Base-by-base conservation (phyloP, 495 filamentous ascomycete genomes). In the Tuber umbilicatum region DNA sequence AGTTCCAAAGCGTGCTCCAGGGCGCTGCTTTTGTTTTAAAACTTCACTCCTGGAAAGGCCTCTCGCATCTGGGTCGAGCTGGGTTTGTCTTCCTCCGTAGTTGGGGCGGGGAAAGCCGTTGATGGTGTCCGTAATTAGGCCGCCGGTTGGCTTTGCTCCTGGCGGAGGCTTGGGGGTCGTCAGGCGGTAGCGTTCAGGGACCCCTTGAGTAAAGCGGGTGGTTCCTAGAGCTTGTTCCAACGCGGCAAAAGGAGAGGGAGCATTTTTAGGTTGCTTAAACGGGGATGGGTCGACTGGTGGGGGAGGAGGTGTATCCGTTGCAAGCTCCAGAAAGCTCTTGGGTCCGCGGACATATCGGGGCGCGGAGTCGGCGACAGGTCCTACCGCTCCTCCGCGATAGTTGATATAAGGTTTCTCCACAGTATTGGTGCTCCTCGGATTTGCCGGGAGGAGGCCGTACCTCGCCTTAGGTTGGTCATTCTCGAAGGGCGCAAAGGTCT, bases 181-280 rank as follows among this genome's bases (percentile, higher is more conserved):
- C 12, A 31, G 14, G 3, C 1, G 55, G 4, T 27, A 35, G 27
- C 5, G 55, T 64, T 64, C 14, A 1, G 27, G 14, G 27, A 35
- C 55, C 14, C 27, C 14, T 64, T 64, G 55, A 35, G 55, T 64
- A 27, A 64, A 64, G 55, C 55, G 55, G 27, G 55, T 64, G 31
- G 55, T 64, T 64, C 55, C 55, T 35, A 64, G 27, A 64, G 55
- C 55, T 64, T 64, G 27, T 31, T 64, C 55, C 55, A 64, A 64
- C 27, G 55, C 55, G 14, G 55, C 55, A 64, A 35, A 64, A 2
- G 55, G 55, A 35, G 55, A 64, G 55, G 55, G 27, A 35, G 27
- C 17, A 14, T 3, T 27, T 35, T 19, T 64, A 35, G 27, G 14
- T 64, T 64, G 55, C 0, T 27, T 35, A 35, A 64, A 64, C 14